Conservation (phyloP, 2,329 filamentous ascomycete species). For the Mycocentrospora acerina region DNA sequence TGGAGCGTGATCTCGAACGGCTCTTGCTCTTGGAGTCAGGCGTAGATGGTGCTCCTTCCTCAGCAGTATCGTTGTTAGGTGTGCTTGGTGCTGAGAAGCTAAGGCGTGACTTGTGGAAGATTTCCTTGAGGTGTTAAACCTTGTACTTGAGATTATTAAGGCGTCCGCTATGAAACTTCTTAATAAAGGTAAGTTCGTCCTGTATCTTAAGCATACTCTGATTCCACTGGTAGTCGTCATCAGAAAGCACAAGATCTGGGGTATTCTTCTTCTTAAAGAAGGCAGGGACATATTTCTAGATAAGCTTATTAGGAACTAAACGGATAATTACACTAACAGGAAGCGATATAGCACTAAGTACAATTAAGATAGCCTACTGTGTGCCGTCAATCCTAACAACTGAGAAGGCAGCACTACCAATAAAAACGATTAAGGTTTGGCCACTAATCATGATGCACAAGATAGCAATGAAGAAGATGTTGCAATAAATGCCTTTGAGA, state of each 20-base stretch:
- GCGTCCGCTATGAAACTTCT: slow-evolving; percentile 77
- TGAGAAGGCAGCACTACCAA: slow-evolving; percentile 79
- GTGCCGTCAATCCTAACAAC: slow-evolving; percentile 68
- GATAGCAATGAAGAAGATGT: slow-evolving; percentile 87
- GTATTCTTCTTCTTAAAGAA: slow-evolving; percentile 46
- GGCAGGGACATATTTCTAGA: slow-evolving; percentile 48
- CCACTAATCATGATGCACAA: slow-evolving; percentile 84
- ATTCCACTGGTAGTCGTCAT: slow-evolving; percentile 62
- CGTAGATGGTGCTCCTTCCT: slow-evolving; percentile 46
- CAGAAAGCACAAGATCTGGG: slow-evolving; percentile 46
- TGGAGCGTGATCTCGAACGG: slow-evolving; percentile 67
- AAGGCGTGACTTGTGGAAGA: slow-evolving; percentile 62
- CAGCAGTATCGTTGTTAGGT: slow-evolving; percentile 55
- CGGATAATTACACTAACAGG: slow-evolving; percentile 81
- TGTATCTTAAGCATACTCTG: slow-evolving; percentile 72
- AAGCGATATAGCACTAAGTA: slow-evolving; percentile 81
- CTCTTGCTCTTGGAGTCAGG: slow-evolving; percentile 58
- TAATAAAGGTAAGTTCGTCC: slow-evolving; percentile 78
- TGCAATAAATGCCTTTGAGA: slow-evolving; percentile 81
- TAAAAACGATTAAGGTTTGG: slow-evolving; percentile 85
- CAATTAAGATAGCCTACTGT: slow-evolving; percentile 86
- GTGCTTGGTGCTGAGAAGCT: slow-evolving; percentile 67
- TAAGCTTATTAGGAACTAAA: slow-evolving; percentile 72
- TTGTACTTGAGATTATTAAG: slow-evolving; percentile 80
- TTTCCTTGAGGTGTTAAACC: slow-evolving; percentile 72